Base-by-base conservation (phyloP, 768 basidiomycete genomes). In the Porphyrellus cyaneotinctus region DNA sequence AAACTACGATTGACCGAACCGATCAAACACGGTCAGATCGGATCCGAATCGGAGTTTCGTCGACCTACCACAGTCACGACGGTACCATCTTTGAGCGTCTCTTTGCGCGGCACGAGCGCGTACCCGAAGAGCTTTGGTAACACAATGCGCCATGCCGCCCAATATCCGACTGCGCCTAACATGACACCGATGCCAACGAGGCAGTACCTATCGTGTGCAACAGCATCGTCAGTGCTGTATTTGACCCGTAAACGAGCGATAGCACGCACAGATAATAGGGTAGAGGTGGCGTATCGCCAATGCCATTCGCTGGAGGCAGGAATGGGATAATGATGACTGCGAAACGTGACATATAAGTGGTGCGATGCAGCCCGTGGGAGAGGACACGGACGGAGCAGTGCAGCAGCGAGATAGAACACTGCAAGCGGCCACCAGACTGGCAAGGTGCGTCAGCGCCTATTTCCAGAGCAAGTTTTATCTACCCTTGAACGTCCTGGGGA, bases 211-310 rank as follows among this genome's bases (percentile, higher is more conserved):
- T 18, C 28, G 31, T 41, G 2, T 41, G 17, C 11, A 44, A 17
- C 15, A 24, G 10, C 31, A 12, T 22, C 31, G 36, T 43, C 11
- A 47, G 42, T 17, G 2, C 43, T 14, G 78, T 76, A 2, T 1
- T 36, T 5, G 42, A 77, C n/a, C n/a, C n/a, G 23, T 6, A 38
- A 7, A 13, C 43, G 8, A 14, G 26, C 26, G 4, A 5, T 28
- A 28, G 4, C 4, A 54, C 58, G 18, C 52, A 76, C 74, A 82
- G 58, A 59, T 81, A 83, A 53, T 83, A 83, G 4, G 82, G 80
- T 31, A 83, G 59, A 13, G 83, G 79, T 13, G 81, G 80, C 1
- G 82, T 81, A 56, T 84, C 81, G 13, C 82, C 83, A 0, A 79
- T 72, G 15, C 75, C 73, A 54, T 78, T 78, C 0, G 78, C 70